These are phyloP conservation scores for Picea abies DNA, from an alignment of 83 land plant species.

Conservation along the genomic window DNA sequence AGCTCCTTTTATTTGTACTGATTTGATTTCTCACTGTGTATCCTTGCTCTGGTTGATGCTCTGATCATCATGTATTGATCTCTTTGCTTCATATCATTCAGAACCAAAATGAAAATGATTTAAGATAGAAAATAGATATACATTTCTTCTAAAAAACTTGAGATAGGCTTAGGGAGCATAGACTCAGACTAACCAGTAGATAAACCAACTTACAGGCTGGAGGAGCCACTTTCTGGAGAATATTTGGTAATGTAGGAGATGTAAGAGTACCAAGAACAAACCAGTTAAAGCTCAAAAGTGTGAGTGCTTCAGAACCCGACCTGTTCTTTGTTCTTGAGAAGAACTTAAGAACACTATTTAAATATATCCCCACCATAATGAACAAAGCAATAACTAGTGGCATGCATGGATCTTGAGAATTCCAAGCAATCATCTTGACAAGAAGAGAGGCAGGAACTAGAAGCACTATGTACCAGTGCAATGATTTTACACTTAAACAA, in stretches of 20 bases:
- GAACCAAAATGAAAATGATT: too few species aligned
- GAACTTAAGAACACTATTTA: conserved; percentile 36
- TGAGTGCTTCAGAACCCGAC: conserved; percentile 34
- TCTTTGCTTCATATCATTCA: too few species aligned
- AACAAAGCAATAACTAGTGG: conserved; percentile 41
- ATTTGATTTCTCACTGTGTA: too few species aligned
- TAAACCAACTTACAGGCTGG: neutral
- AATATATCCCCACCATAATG: conserved; percentile 44
- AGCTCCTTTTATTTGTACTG: too few species aligned
- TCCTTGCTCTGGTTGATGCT: too few species aligned
- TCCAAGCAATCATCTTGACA: conserved; percentile 19
- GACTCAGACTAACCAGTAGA: neutral
- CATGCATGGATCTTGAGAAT: conserved; percentile 45
- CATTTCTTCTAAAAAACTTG: too few species aligned
- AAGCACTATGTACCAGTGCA: conserved; percentile 22
- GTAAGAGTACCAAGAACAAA: conserved; percentile 45
- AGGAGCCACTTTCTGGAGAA: neutral
- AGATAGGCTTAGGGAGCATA: too few species aligned
- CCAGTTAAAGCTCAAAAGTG: conserved; percentile 52
- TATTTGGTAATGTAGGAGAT: conserved; percentile 32
- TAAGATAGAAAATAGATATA: too few species aligned
- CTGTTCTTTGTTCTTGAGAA: conserved; percentile 23
- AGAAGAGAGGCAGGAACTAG: conserved; percentile 22
- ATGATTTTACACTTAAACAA: conserved; percentile 2
- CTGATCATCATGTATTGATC: too few species aligned